These are phyloP conservation scores for Excoecaria agallocha DNA, from an alignment of 345 rosid species.

Conservation along the genomic window DNA sequence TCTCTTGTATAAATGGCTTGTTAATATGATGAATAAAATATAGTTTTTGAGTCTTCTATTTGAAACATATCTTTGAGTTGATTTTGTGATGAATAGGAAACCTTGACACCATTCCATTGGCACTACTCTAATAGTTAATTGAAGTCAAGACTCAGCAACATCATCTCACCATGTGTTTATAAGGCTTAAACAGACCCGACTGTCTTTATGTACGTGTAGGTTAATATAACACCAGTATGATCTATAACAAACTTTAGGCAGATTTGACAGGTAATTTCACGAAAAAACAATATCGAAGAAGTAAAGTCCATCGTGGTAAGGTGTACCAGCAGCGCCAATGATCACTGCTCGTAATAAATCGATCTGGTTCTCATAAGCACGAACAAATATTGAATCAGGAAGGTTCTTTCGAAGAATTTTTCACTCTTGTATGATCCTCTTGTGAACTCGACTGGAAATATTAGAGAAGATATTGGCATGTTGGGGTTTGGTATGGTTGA, in stretches of 20 bases:
- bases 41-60: too few relatives aligned
- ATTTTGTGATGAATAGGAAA: slow-evolving; percentile 86
- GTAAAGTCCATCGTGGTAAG: slow-evolving; percentile 65
- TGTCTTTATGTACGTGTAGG: slow-evolving; percentile 49
- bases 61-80: slow-evolving; percentile 75
- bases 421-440: slow-evolving; percentile 56
- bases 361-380: slow-evolving; percentile 51
- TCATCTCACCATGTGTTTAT: slow-evolving; percentile 76
- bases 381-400: slow-evolving; percentile 52
- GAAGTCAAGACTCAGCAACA: too few relatives aligned
- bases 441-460: slow-evolving; percentile 25
- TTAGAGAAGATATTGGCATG: slow-evolving; percentile 10
- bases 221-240: slow-evolving; percentile 51
- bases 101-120: slow-evolving; percentile 62
- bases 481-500: background rate
- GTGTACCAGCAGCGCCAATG: slow-evolving; percentile 52
- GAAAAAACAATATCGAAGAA: slow-evolving; percentile 62
- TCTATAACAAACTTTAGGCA: slow-evolving; percentile 43
- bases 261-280: slow-evolving; percentile 42
- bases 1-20: too few relatives aligned
- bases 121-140: too few relatives aligned
- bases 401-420: slow-evolving; percentile 43
- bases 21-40: too few relatives aligned
- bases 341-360: slow-evolving; percentile 50
- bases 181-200: slow-evolving; percentile 54